phyloP scores from a whole-genome alignment of 1,284 basidiomycete species.

The Ceraceosorus bombacis region DNA sequence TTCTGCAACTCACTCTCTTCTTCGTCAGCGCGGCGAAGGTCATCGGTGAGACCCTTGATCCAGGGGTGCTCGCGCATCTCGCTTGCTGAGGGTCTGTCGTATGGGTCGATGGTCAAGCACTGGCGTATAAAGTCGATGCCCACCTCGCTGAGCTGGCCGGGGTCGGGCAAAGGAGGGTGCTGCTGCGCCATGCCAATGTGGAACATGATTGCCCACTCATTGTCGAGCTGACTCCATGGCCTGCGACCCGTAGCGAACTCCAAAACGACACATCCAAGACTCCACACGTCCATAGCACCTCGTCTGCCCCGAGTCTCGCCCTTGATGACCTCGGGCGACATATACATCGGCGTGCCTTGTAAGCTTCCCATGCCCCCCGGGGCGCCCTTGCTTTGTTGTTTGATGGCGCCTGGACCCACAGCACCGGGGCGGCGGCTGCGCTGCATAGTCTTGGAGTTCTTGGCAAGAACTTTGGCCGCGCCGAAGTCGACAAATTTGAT shows the following conservation, averaged over 20 bases:
- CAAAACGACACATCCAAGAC: slow-evolving; percentile 87
- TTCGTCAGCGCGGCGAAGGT: slow-evolving; percentile 34
- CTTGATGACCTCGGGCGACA: slow-evolving; percentile 98
- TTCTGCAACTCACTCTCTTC: slow-evolving; percentile 26
- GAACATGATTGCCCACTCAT: slow-evolving; percentile 99
- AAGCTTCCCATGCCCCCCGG: slow-evolving; percentile 57
- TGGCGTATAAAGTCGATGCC: slow-evolving; percentile 91
- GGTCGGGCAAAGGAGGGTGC: slow-evolving; percentile 88
- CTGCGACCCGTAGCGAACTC: slow-evolving; percentile 94
- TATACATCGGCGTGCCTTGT: slow-evolving; percentile 99
- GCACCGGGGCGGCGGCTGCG: slow-evolving; percentile 29
- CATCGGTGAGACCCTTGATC: slow-evolving; percentile 56
- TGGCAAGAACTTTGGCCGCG: slow-evolving; percentile 92
- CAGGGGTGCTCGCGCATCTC: slow-evolving; percentile 84
- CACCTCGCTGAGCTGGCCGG: slow-evolving; percentile 74
- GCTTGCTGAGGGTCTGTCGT: slow-evolving; percentile 70
- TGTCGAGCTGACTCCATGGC: slow-evolving; percentile 97
- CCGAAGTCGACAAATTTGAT: slow-evolving; percentile 99
- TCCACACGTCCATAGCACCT: slow-evolving; percentile 99
- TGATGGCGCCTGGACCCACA: slow-evolving; percentile 48
- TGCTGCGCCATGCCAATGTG: slow-evolving; percentile 96
- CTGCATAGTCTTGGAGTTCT: slow-evolving; percentile 65
- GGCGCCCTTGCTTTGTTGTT: slow-evolving; percentile 50
- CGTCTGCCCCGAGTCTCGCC: slow-evolving; percentile 61
- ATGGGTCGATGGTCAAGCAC: slow-evolving; percentile 81